These are phyloP conservation scores for Penicillium cinerascens DNA, from an alignment of 495 filamentous ascomycete species.

Conservation along the genomic window DNA sequence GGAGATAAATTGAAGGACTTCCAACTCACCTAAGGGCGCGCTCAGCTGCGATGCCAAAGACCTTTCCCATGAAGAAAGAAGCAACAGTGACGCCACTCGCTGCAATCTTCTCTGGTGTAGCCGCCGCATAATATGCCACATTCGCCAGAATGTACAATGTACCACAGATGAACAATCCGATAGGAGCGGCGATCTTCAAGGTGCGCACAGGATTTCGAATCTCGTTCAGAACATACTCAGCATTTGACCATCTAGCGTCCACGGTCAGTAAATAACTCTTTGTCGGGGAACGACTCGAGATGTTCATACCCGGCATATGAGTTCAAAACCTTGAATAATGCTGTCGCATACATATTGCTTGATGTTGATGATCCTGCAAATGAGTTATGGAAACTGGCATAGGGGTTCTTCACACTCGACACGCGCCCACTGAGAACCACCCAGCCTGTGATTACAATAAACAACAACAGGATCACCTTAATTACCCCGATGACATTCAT, in stretches of 20 bases:
- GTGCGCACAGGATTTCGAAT: constrained; percentile 65
- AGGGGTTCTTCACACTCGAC: constrained; percentile 28
- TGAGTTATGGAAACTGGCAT: constrained; percentile 27
- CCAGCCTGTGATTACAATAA: constrained; percentile 40
- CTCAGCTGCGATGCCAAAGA: constrained; percentile 50
- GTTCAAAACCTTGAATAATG: constrained; percentile 67
- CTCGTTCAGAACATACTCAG: constrained; percentile 70
- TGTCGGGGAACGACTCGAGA: neutral
- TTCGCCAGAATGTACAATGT: constrained; percentile 63
- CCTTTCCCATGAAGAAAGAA: constrained; percentile 59
- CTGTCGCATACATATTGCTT: constrained; percentile 44
- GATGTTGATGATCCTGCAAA: constrained; percentile 34
- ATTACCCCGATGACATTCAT: constrained; percentile 36
- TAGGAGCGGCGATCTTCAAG: constrained; percentile 55
- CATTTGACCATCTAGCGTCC: constrained; percentile 46
- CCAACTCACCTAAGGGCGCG: constrained; percentile 19
- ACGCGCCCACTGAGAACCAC: constrained; percentile 30
- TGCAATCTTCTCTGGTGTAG: constrained; percentile 61
- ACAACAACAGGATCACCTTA: constrained; percentile 37
- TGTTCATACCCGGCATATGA: constrained; percentile 54
- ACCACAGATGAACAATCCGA: constrained; percentile 55
- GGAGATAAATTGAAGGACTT: constrained; percentile 34
- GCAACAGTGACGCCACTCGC: constrained; percentile 60
- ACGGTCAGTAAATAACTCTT: neutral
- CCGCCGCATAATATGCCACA: constrained; percentile 62